Base-by-base conservation (phyloP, 23 red algal species). In the Cyanidiococcus yangmingshanensis region DNA sequence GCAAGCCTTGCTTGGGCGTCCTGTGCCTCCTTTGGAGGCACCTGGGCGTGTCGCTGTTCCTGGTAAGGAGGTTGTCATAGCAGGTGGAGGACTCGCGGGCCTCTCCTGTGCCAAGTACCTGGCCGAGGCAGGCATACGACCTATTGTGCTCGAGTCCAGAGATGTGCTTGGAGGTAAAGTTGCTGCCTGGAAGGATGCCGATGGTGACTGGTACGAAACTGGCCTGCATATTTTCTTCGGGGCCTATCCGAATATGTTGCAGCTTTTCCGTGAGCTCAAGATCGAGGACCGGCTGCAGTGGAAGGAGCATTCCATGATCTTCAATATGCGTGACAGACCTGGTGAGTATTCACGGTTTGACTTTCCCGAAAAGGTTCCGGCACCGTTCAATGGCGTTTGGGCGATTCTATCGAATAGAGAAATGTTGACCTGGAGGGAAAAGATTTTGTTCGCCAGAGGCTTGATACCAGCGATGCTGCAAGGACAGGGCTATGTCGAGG, bases 191-290 rank as follows among this genome's bases (percentile, higher is more conserved):
- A 90, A 90, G 68, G 92, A 96, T 57, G 74, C 68, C 41, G 92
- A 96, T 50, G 92, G 92, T 40, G 92, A 96, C 40, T 96, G 92
- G 92, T 96, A 96, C 67, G 92, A 96, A 76, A 96, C 92, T 36
- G 92, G 92, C 32, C 74, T 96, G 76, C 92, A 96, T 68, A 87
- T 96, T 21, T 96, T 96, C 75, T 96, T 96, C 58, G 92, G 92
- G 30, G 92, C 92, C 16, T 96, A 96, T 59, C 92, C 92, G 1
- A 96, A 96, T 74, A 79, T 90, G 92, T 74, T 96, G 50, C 80
- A 83, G 74, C 75, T 96, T 31, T 90, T 96, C 54, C 76, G 84
- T 12, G 92, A 96, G 76, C 82, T 96, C 26, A 41, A 37, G 27
- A 96, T 96, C 71, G 68, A 87, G 67, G 87, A 96, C 50, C 68